Conservation (phyloP, 352 stramenopile species). For the Phytophthora meadii region DNA sequence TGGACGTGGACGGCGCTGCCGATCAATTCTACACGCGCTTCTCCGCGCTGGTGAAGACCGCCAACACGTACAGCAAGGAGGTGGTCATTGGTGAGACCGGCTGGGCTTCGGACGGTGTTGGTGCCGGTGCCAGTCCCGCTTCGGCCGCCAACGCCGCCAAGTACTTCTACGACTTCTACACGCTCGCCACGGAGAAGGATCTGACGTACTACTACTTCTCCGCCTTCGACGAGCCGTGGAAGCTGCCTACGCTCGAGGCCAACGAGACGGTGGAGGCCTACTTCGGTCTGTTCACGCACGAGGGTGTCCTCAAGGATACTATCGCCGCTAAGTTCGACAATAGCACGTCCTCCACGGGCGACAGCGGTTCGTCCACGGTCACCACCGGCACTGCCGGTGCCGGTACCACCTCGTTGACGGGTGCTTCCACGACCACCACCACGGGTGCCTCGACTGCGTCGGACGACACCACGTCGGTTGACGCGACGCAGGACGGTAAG, state of each 20-base stretch:
- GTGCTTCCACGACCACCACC: constrained; percentile 1
- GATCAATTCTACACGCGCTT: constrained; percentile 59
- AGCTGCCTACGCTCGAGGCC: constrained; percentile 51
- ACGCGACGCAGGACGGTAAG: constrained; percentile 15
- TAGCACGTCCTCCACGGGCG: constrained; percentile 24
- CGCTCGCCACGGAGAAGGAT: constrained; percentile 50
- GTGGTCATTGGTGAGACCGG: constrained; percentile 78
- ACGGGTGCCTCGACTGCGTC: background rate
- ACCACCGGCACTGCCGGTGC: constrained; percentile 11
- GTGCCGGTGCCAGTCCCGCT: constrained; percentile 41
- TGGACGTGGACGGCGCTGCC: constrained; percentile 41
- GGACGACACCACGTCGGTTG: constrained; percentile 10
- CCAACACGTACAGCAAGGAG: constrained; percentile 51
- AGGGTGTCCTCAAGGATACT: constrained; percentile 57
- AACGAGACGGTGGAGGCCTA: constrained; percentile 75
- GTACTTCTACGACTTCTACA: constrained; percentile 74
- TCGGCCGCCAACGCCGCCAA: constrained; percentile 45
- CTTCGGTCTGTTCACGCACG: constrained; percentile 66
- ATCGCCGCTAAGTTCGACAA: constrained; percentile 49
- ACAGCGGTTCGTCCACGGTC: constrained; percentile 28
- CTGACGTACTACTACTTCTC: constrained; percentile 78
- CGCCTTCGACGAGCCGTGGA: constrained; percentile 71
- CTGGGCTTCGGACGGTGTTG: constrained; percentile 55
- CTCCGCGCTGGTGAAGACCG: constrained; percentile 37
- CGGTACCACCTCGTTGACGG: constrained; percentile 7